Evolutionary conservation across 2,329 filamentous ascomycete species (phyloP).

Genomic region (Clonostachys chloroleuca): DNA sequence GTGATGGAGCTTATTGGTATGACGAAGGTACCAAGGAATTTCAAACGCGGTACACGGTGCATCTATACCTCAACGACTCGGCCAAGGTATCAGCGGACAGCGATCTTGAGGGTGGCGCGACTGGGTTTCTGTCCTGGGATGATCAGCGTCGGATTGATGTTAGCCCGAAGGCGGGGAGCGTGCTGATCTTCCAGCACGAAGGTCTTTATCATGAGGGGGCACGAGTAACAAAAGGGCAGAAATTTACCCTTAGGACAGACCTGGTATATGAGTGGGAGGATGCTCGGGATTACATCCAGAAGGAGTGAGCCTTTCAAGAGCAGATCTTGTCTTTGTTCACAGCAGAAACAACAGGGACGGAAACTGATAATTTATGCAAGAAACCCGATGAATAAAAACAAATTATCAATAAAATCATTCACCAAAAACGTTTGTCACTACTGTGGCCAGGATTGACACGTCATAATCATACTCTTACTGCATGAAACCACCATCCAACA

Average conservation of each 20-base stretch:
- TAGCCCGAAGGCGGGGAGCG: conserved; percentile 50
- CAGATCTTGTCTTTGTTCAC: too few species aligned
- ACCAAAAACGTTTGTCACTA: too few species aligned
- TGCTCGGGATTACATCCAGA: background rate
- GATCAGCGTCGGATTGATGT: conserved; percentile 41
- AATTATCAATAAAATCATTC: too few species aligned
- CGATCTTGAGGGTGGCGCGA: conserved; percentile 46
- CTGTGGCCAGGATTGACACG: too few species aligned
- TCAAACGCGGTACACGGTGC: conserved; percentile 47
- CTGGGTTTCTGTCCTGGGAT: conserved; percentile 44
- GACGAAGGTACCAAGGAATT: conserved; percentile 36
- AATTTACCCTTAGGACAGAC: conserved; percentile 54
- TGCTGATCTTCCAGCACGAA: conserved; percentile 55
- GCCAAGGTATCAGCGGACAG: conserved; percentile 8
- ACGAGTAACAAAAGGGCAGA: conserved; percentile 42
- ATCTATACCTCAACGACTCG: conserved; percentile 39
- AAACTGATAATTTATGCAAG: too few species aligned
- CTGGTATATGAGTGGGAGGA: conserved; percentile 38
- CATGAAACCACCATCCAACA: too few species aligned
- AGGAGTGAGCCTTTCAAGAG: too few species aligned
- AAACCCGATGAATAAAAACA: too few species aligned
- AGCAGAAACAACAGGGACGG: too few species aligned
- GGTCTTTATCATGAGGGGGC: conserved; percentile 49
- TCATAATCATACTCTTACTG: too few species aligned
- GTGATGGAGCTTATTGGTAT: conserved; percentile 60